Evolutionary conservation across 208 protist species (phyloP), one percentile per base, ranked within the genome.

Genomic region (Crithidia thermophila): DNA sequence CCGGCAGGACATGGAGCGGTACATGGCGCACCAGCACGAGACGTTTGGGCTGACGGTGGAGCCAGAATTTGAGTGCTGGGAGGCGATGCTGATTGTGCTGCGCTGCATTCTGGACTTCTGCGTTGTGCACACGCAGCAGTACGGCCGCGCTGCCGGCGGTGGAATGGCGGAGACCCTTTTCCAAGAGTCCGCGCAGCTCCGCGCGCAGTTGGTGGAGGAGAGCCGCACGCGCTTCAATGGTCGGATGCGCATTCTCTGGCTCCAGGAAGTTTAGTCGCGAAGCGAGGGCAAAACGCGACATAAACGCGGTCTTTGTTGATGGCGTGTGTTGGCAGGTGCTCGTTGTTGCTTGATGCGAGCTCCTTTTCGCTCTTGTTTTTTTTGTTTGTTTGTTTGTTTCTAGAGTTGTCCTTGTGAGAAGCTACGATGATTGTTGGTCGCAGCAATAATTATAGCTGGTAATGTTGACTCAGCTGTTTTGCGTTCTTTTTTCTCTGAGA

Each of bases 1-100:
- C 20, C 79, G 80, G 27, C 59, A 66, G 16, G 80, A 87, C 34
- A 86, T 91, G 75, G 88, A 94, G 71, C 59, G 83, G 53, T 91
- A 82, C 52, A 85, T 94, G 3, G 72, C 72, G 3, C 71, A 77
- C 16, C 69, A 78, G 40, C 49, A 67, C 30, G 69, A 75, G 43
- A 0, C 16, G 55, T 61, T 69, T 53, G 55, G 62, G 5, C 53
- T 68, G 30, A 21, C 42, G 25, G 72, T 88, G 43, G 82, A 88
- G 62, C 90, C 90, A 25, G 83, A 95, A 77, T 90, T 93, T 59
- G 90, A 95, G 79, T 95, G 85, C 74, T 95, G 90, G 87, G 87
- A 95, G 71, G 69, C 83, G n/a, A 39, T 93, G 45, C 50, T 95
- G 21, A 49, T 92, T 36, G 74, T 76, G 45, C 75, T 93, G 69